phyloP scores from a whole-genome alignment of 2,329 filamentous ascomycete species.

The Diaporthe amygdali region DNA sequence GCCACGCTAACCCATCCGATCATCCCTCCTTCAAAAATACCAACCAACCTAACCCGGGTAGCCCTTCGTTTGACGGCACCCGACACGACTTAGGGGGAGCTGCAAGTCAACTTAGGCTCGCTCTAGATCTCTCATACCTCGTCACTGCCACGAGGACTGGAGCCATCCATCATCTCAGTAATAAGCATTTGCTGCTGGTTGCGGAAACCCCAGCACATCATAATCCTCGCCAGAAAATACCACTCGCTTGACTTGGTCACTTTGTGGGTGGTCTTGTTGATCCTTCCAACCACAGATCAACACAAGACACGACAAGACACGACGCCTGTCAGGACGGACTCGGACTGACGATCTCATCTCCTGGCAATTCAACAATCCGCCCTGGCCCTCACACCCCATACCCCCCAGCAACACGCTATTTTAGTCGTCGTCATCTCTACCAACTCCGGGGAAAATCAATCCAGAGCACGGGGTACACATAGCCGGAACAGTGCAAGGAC shows the following conservation, averaged over 20 bases:
- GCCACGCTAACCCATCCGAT: constrained; percentile 27
- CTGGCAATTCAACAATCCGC: constrained; percentile 8
- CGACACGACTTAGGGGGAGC: constrained; percentile 12
- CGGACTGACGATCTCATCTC: constrained; percentile 13
- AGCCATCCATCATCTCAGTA: constrained; percentile 1
- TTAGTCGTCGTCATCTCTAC: constrained; percentile 10
- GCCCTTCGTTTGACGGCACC: constrained; percentile 23
- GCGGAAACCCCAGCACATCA: constrained; percentile 2
- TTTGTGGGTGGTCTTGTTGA: neutral
- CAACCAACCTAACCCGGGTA: constrained; percentile 23
- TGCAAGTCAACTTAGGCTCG: constrained; percentile 27
- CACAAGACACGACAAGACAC: constrained; percentile 14
- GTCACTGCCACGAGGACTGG: constrained; percentile 6
- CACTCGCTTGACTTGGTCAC: neutral
- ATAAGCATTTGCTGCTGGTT: neutral
- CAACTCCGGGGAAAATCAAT: neutral
- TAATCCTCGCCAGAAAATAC: constrained; percentile 2
- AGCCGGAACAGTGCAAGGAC: constrained; percentile 18
- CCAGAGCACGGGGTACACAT: constrained; percentile 6
- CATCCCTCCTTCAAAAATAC: constrained; percentile 26
- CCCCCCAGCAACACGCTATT: constrained; percentile 14
- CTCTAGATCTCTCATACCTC: constrained; percentile 5
- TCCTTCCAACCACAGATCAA: constrained; percentile 6
- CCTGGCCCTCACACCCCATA: neutral
- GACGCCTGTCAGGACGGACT: constrained; percentile 9